A percentile compares a stretch with the other conserved stretches of the same genome.
phyloP scores from a whole-genome alignment of 768 basidiomycete species.

The Dentipellis fragilis region DNA sequence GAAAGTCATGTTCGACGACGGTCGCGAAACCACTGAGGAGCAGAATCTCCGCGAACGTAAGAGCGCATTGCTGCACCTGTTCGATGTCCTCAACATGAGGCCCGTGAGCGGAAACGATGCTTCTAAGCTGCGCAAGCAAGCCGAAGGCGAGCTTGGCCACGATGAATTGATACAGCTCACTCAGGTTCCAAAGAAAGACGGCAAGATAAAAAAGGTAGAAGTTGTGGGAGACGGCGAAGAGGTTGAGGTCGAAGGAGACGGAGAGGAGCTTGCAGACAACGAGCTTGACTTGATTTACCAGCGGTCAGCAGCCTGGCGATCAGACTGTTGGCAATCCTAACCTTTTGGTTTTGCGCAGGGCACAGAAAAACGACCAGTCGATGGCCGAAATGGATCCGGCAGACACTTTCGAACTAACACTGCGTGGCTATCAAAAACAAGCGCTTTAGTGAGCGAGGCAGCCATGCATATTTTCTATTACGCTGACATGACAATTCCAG shows the following conservation, averaged over 20 bases:
- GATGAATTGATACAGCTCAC: slow-evolving; percentile 31
- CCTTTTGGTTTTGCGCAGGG: slow-evolving; percentile 34
- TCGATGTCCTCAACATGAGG: slow-evolving; percentile 61
- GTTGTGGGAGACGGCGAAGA: slow-evolving; percentile 77
- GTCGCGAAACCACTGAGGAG: slow-evolving; percentile 72
- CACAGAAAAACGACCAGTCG: slow-evolving; percentile 67
- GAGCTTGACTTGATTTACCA: slow-evolving; percentile 79
- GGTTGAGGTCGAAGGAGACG: slow-evolving; percentile 70
- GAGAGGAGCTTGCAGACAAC: slow-evolving; percentile 71
- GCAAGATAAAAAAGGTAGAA: slow-evolving; percentile 29
- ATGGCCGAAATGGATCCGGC: slow-evolving; percentile 80
- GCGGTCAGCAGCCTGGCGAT: slow-evolving; percentile 36
- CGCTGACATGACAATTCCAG: slow-evolving; percentile 24
- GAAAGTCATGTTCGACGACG: slow-evolving; percentile 57
- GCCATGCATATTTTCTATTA: too few species aligned
- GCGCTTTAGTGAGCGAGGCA: slow-evolving; percentile 52
- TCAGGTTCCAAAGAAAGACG: slow-evolving; percentile 22
- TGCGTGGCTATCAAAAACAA: slow-evolving; percentile 91
- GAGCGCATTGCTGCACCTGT: slow-evolving; percentile 58
- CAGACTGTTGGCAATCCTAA: background rate
- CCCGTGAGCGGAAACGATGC: slow-evolving; percentile 29
- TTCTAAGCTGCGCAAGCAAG: slow-evolving; percentile 2
- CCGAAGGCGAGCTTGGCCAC: slow-evolving; percentile 25
- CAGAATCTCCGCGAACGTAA: slow-evolving; percentile 75
- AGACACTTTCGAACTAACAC: slow-evolving; percentile 59